phyloP scores from a whole-genome alignment of 1,284 basidiomycete genomes.

The Trametes sp. region DNA sequence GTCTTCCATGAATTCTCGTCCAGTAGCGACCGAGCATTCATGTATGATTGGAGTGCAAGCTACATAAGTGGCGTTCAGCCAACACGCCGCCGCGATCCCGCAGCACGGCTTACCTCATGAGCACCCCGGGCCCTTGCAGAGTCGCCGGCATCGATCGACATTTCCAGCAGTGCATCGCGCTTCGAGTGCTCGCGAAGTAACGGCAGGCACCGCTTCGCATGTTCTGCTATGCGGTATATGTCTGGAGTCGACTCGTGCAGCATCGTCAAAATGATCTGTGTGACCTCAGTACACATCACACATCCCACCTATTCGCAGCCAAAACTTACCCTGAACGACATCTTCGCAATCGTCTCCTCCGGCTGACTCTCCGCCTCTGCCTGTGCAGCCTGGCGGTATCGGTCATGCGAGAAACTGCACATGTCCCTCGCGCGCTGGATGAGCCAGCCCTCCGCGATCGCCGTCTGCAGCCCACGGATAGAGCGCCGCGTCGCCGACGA shows the following conservation, averaged over 20 bases:
- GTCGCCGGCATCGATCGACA: slow-evolving; percentile 72
- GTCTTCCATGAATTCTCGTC: slow-evolving; percentile 60
- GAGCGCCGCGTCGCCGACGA: slow-evolving; percentile 57
- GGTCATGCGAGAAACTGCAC: slow-evolving; percentile 77
- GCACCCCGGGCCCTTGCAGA: slow-evolving; percentile 73
- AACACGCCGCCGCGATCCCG: neutral
- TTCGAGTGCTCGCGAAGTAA: slow-evolving; percentile 66
- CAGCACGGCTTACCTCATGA: slow-evolving; percentile 59
- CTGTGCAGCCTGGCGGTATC: slow-evolving; percentile 74
- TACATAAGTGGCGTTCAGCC: slow-evolving; percentile 34
- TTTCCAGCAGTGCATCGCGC: slow-evolving; percentile 63
- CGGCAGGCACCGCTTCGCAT: slow-evolving; percentile 68
- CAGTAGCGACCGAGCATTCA: slow-evolving; percentile 62
- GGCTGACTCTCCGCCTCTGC: slow-evolving; percentile 61
- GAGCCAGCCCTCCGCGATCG: slow-evolving; percentile 74
- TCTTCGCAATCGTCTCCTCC: slow-evolving; percentile 62
- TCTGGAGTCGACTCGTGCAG: slow-evolving; percentile 65
- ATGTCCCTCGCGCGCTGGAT: slow-evolving; percentile 74
- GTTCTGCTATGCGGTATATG: slow-evolving; percentile 71
- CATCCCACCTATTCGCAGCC: neutral
- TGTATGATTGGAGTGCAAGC: slow-evolving; percentile 67
- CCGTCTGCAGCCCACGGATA: slow-evolving; percentile 70
- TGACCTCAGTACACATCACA: slow-evolving; percentile 4
- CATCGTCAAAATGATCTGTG: slow-evolving; percentile 75
- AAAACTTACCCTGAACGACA: slow-evolving; percentile 65